These are phyloP conservation scores for Sporisorium iseilematis-ciliati DNA, from an alignment of 1,284 basidiomycete species.

Conservation along the genomic window DNA sequence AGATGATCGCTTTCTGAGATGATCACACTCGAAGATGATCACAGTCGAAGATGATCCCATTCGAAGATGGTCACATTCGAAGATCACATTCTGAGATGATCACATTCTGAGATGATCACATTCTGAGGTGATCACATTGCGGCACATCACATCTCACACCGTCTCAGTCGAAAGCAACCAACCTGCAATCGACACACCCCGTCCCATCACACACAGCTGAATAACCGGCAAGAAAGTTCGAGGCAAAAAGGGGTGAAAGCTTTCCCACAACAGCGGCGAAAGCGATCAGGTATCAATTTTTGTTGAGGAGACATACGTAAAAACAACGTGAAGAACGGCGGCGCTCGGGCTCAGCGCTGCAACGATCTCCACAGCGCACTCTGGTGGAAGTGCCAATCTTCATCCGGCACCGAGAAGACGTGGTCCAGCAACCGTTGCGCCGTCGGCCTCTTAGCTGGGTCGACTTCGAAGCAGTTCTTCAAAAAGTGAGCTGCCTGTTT, in stretches of 20 bases:
- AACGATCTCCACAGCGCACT: slow-evolving; percentile 52
- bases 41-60: too few species aligned
- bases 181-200: not conserved
- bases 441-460: slow-evolving; percentile 86
- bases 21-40: too few species aligned
- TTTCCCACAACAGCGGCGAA: not conserved
- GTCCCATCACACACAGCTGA: not conserved
- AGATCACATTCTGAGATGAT: too few species aligned
- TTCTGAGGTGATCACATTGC: too few species aligned
- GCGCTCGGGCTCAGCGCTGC: slow-evolving; percentile 14
- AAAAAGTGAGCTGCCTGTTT: slow-evolving; percentile 87
- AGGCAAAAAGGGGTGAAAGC: not conserved
- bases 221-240: not conserved
- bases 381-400: slow-evolving; percentile 58
- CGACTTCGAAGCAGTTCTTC: slow-evolving; percentile 87
- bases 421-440: slow-evolving; percentile 86
- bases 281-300: slow-evolving; percentile 1
- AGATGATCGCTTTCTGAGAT: too few species aligned
- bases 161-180: not conserved
- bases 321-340: too few species aligned
- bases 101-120: too few species aligned
- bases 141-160: too few species aligned
- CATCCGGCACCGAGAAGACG: slow-evolving; percentile 76
- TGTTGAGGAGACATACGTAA: not conserved
- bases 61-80: too few species aligned